These are phyloP conservation scores for Garcia nutans DNA, from an alignment of 345 rosid species.

Conservation along the genomic window DNA sequence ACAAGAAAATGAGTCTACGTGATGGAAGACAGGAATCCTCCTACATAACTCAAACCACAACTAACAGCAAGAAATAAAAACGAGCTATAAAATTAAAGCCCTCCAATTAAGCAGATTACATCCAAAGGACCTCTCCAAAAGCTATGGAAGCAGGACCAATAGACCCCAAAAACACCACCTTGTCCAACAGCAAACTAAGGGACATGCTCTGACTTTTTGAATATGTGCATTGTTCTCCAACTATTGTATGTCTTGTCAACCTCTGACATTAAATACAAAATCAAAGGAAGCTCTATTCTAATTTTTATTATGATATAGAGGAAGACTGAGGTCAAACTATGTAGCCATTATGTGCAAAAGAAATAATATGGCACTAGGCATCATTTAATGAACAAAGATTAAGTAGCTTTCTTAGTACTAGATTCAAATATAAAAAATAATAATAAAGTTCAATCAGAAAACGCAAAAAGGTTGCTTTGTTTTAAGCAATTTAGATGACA, in stretches of 20 bases:
- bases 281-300: background rate
- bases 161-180: no score
- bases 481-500: slow-evolving; percentile 12
- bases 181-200: no score
- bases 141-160: no score
- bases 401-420: background rate
- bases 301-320: background rate
- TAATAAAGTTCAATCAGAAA: background rate
- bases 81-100: no score
- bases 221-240: background rate
- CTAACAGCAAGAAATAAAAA: no score
- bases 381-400: background rate
- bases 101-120: no score
- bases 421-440: background rate
- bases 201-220: no score
- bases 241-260: background rate
- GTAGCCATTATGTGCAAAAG: background rate
- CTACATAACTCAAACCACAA: no score
- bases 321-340: background rate
- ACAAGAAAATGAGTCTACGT: no score
- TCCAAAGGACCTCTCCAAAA: no score
- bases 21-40: no score
- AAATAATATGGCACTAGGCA: background rate
- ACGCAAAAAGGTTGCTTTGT: background rate
- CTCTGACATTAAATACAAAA: background rate